Base-by-base conservation (phyloP, 208 protist genomes). In the Acanthamoeba sp. region DNA sequence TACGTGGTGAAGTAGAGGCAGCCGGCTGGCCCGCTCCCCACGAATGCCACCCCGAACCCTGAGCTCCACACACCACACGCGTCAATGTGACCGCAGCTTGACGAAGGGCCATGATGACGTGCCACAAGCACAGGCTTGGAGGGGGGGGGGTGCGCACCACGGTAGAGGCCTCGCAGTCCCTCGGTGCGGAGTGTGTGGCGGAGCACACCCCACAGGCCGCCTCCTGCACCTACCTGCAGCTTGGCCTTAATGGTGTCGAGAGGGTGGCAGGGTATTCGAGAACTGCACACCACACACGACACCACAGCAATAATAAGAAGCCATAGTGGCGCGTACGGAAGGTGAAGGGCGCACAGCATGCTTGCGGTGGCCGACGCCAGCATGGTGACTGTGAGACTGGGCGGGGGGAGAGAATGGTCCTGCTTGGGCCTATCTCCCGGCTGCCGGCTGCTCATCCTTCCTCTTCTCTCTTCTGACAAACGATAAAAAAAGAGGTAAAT, bases 1-100 rank as follows among this genome's bases (percentile, higher is more conserved):
- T 93, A 93, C 55, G 89, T 64, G n/a, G 89, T 93, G 32, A 93
- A 82, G 89, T 93, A 93, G 40, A 93, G 32, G 22, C 66, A 76
- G 5, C 89, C 69, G 2, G 89, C 89, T 38, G 89, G 89, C n/a
- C 45, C 52, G 18, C 36, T 45, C 24, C 66, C 89, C 73, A 84
- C 34, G 20, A 84, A 84, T 10, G 73, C 73, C 16, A 34, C 40
- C 4, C 73, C 34, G 29, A 84, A 84, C 5, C 73, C 73, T 84
- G 18, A 38, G 10, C 62, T 18, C 62, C 20, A 27, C 62, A 27
- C 62, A 22, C 45, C 45, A 50, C 45, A 50, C 45, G 12, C 45
- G 45, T n/a, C n/a, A n/a, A n/a, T n/a, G n/a, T n/a, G n/a, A n/a
- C n/a, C n/a, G n/a, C n/a, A 62, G 55, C 16, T 62, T 62, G 55